These are phyloP conservation scores for Geotrichum ghanense DNA, from an alignment of 805 yeast genomes.

Conservation along the genomic window DNA sequence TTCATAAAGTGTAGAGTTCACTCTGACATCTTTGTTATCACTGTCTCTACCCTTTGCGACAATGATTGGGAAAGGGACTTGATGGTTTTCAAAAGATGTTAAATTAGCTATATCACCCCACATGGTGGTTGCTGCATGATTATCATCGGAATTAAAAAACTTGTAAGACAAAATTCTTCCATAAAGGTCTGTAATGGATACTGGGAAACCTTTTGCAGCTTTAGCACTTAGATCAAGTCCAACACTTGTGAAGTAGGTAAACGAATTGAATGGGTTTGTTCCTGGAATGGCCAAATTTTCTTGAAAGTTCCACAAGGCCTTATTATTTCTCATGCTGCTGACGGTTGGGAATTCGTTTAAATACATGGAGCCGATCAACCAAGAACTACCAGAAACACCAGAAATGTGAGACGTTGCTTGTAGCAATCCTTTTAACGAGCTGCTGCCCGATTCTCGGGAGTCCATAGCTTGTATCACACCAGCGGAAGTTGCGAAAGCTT, in stretches of 20 bases:
- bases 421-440: conserved; percentile 48
- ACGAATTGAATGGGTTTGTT: conserved; percentile 38
- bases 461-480: conserved; percentile 64
- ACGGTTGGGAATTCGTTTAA: conserved; percentile 54
- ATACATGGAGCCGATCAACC: conserved; percentile 53
- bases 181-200: conserved; percentile 59
- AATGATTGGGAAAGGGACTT: conserved; percentile 51
- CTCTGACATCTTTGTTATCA: conserved; percentile 35
- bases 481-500: conserved; percentile 68
- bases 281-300: conserved; percentile 44
- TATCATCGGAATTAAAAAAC: conserved; percentile 35
- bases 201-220: conserved; percentile 45
- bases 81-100: conserved; percentile 47
- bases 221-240: conserved; percentile 35
- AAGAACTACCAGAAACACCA: conserved; percentile 65
- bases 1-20: conserved; percentile 40
- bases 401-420: conserved; percentile 50
- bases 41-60: conserved; percentile 31
- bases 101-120: conserved; percentile 42
- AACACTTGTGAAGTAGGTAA: conserved; percentile 31
- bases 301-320: conserved; percentile 49
- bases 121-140: conserved; percentile 45
- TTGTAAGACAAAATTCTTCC: conserved; percentile 54
- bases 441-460: conserved; percentile 42
- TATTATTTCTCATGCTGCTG: conserved; percentile 30